Evolutionary conservation across 148 eudicot genomes (phyloP), one percentile per base, ranked within the genome.

Genomic region (Persicaria maculosa): DNA sequence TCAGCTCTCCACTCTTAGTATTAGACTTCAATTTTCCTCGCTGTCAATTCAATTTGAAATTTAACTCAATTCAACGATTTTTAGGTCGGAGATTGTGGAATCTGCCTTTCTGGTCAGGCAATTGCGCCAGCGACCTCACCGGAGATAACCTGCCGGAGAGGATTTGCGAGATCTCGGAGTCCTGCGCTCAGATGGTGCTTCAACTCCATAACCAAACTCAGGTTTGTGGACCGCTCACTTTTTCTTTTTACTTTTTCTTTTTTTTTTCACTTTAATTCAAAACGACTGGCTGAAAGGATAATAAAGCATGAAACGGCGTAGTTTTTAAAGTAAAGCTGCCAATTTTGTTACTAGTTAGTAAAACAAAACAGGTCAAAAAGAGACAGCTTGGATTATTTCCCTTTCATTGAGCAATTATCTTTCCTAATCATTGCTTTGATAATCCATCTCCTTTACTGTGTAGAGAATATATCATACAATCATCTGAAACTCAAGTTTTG

Each of bases 151-250:
- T 87, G 43, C 90, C 96, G 47, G 92, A 89, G 55, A 81, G 80
- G 59, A 82, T 90, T 9, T 76, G 72, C 22, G 96, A 88, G 86
- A 93, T 93, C 78, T 89, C 98, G 4, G 87, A 93, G 77, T 85
- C 88, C 8, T 93, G 96, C 77, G 88, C 98, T 65, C 90, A 86
- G 72, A 93, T 90, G 98, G 86, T 86, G 55, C 92, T 89, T 74
- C 89, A 89, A 75, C 85, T 87, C 76, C 91, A 86, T 47, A 74
- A 86, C 81, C 89, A 84, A 79, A 79, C 85, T 57, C 84, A 89
- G 91, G 98, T 93, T 69, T 77, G 52, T 16, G 7, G 74, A 52
- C 17, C 50, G 7, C 74, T 48, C 47, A 47, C 47, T 72, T 52
- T 22, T 4, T 7, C 61, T 52, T 19, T 74, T 64, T 45, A n/a